Evolutionary conservation across 257 asterid species (phyloP), one percentile per base, ranked within the genome.

Genomic region (Linaria vulgaris): DNA sequence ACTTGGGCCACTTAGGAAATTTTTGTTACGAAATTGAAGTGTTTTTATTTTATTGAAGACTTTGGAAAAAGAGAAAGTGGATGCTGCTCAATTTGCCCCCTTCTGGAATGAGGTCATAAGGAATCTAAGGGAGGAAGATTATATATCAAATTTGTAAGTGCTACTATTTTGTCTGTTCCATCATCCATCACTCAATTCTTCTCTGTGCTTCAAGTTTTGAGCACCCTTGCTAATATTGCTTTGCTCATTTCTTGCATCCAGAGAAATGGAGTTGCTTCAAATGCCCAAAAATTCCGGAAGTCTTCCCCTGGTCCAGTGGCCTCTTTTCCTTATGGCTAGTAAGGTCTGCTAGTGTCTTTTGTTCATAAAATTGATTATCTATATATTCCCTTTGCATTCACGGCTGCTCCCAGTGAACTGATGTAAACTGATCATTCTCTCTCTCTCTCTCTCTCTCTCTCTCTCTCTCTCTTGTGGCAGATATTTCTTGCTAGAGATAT

Each of bases 41-140:
- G 45, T 61, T 67, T 44, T 17, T 75, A 61, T 68, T 66, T 52
- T 56, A 48, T 63, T 71, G 82, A 74, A 89, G 99, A 85, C 46
- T 44, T 48, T 76, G 74, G 87, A 78, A 67, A 85, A 80, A 70
- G 76, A 64, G 74, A 92, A 87, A 77, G 56, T 63, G 50, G 94
- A 89, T 77, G 97, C 97, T 76, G 87, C 88, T 67, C 87, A 73
- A 69, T 92, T 92, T 81, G 90, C 97, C 61, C 99, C 99, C 43
- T 89, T 92, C 68, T 89, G 99, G 99, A 92, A 92, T 72, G 99
- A 92, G 78, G 90, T 92, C 47, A 23, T 92, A 56, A 82, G 50
- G 82, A 92, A 84, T 78, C 71, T 92, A 80, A 82, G 99, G 76
- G 99, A 94, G 71, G 99, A 94, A 76, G 99, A 94, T 78, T 89